A percentile compares a stretch with the other conserved stretches of the same genome.
Conservation (phyloP, 2,329 filamentous ascomycete species). For the Ophiognomonia clavigignenti-juglandacearum region DNA sequence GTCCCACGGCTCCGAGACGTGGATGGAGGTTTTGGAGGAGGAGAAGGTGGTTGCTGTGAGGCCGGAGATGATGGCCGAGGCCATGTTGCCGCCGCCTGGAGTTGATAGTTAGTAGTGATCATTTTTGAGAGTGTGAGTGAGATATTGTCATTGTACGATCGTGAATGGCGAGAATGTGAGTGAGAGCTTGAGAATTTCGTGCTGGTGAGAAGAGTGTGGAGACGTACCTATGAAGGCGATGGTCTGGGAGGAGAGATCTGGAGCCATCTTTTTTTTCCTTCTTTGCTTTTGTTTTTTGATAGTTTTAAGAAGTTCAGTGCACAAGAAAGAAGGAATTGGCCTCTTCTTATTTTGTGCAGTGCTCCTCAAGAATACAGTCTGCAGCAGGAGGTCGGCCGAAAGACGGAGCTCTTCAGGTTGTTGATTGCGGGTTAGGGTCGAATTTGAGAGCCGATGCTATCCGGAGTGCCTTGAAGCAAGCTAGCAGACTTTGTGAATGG, state of each 20-base stretch:
- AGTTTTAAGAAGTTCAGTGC: not conserved
- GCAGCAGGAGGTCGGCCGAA: not conserved
- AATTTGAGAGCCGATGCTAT: not conserved
- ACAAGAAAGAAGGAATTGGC: not conserved
- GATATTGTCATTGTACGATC: not conserved
- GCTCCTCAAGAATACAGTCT: not conserved
- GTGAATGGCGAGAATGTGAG: not conserved
- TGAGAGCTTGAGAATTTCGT: no score
- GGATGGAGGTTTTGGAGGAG: slow-evolving; percentile 34
- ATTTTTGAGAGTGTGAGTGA: no score
- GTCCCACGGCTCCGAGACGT: slow-evolving; percentile 47
- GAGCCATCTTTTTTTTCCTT: slow-evolving; percentile 4
- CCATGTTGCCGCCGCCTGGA: slow-evolving; percentile 46
- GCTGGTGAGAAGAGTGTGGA: not conserved
- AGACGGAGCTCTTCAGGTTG: not conserved
- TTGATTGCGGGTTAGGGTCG: not conserved
- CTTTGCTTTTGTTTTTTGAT: no score
- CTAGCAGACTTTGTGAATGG: no score
- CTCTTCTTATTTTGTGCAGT: not conserved
- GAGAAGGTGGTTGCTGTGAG: slow-evolving; percentile 38
- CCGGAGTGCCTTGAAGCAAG: no score
- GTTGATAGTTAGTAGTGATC: not conserved
- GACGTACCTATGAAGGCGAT: slow-evolving; percentile 17
- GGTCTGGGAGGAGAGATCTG: slow-evolving; percentile 12
- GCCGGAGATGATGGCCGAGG: slow-evolving; percentile 45